Conservation (phyloP, 2,329 filamentous ascomycete species). For the Calonectria leucothoes region DNA sequence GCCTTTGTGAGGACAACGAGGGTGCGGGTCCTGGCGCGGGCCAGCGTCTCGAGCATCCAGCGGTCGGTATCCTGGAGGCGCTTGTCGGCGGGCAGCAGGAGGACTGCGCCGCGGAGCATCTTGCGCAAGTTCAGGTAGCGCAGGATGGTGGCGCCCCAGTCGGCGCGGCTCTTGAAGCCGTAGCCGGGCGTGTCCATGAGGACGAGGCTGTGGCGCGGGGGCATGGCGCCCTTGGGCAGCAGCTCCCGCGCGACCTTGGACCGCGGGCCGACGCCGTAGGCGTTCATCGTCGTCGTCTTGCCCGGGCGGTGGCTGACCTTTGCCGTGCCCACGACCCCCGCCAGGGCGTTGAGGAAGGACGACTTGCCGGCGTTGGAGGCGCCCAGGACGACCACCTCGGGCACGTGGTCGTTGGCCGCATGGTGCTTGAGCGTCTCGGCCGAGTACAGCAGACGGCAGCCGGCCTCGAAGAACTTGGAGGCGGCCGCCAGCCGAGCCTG, state of each 20-base stretch:
- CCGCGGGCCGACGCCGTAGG: constrained; percentile 63
- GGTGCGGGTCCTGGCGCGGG: constrained; percentile 57
- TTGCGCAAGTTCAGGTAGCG: constrained; percentile 61
- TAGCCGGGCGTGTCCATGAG: constrained; percentile 66
- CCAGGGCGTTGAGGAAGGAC: constrained; percentile 85
- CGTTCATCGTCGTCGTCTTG: constrained; percentile 66
- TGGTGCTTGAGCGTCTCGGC: constrained; percentile 61
- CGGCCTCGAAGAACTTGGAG: constrained; percentile 47
- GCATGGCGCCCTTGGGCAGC: constrained; percentile 48
- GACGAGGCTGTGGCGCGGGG: constrained; percentile 60
- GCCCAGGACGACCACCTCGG: constrained; percentile 81
- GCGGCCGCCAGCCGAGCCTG: constrained; percentile 41
- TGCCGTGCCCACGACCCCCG: constrained; percentile 61
- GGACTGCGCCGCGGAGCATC: constrained; percentile 62
- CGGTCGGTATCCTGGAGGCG: constrained; percentile 61
- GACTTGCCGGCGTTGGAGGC: constrained; percentile 93
- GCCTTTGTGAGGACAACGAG: constrained; percentile 67
- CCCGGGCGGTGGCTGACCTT: constrained; percentile 63
- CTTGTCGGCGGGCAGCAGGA: constrained; percentile 66
- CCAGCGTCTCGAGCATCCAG: constrained; percentile 59
- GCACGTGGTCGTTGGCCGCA: constrained; percentile 61
- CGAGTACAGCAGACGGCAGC: constrained; percentile 60
- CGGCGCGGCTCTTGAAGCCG: constrained; percentile 56
- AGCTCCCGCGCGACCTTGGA: constrained; percentile 42
- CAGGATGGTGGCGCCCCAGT: constrained; percentile 65